Evolutionary conservation across 164 flowering plant genomes (phyloP).

Genomic region (Umbellularia californica): DNA sequence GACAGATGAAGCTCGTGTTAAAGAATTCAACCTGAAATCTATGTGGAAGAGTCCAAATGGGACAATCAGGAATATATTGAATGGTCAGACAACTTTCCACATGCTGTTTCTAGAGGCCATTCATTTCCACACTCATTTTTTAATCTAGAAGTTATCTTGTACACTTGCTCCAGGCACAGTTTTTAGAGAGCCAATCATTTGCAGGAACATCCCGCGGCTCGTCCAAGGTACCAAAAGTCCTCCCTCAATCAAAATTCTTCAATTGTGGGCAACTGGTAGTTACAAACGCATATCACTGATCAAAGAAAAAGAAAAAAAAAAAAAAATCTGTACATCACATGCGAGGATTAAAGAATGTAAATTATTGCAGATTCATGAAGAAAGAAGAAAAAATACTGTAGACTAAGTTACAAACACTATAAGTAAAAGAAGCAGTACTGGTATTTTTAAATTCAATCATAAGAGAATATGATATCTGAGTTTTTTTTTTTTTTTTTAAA

Average conservation of each 20-base stretch:
- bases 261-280: neutral
- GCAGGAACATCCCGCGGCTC: constrained; percentile 71
- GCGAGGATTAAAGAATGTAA: neutral
- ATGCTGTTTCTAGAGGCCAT: neutral
- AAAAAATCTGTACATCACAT: too few species aligned
- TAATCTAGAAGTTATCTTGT: neutral
- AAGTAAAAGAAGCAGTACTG: too few species aligned
- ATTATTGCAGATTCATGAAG: neutral
- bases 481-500: too few species aligned
- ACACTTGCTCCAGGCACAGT: constrained; percentile 60
- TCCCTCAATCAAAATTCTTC: neutral
- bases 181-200: constrained; percentile 80
- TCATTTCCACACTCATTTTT: neutral
- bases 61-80: constrained; percentile 75
- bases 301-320: too few species aligned
- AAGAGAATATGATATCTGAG: too few species aligned
- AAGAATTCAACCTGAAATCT: constrained; percentile 60
- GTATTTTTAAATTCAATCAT: too few species aligned
- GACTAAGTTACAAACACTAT: neutral
- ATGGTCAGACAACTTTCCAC: constrained; percentile 38
- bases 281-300: neutral
- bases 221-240: constrained; percentile 44
- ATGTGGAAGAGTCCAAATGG: constrained; percentile 96
- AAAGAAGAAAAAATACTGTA: neutral
- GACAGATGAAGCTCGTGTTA: constrained; percentile 72